Conservation (phyloP, 805 yeast genomes). For the Metschnikowia aberdeeniae region DNA sequence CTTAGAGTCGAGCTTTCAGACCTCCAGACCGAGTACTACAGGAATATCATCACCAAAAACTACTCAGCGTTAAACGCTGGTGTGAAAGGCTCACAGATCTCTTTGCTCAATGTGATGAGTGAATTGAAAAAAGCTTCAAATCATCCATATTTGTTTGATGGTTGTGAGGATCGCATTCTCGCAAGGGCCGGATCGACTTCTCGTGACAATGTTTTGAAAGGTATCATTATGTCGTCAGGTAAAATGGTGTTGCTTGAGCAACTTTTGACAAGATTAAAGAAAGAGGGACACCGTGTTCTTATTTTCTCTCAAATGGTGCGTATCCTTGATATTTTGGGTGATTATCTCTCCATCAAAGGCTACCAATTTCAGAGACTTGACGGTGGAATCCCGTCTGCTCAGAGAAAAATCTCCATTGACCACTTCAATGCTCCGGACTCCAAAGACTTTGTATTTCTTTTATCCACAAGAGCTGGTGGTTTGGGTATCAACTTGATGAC, state of each 20-base stretch:
- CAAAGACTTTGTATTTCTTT: conserved; percentile 81
- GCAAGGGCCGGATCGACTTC: conserved; percentile 58
- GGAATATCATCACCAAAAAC: conserved; percentile 87
- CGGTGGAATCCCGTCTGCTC: conserved; percentile 94
- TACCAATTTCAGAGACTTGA: conserved; percentile 87
- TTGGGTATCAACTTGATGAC: conserved; percentile 98
- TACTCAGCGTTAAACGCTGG: conserved; percentile 90
- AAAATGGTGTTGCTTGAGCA: conserved; percentile 96
- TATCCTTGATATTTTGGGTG: conserved; percentile 92
- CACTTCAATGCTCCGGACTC: conserved; percentile 94
- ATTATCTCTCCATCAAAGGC: conserved; percentile 83
- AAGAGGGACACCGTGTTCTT: conserved; percentile 94
- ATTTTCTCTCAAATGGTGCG: conserved; percentile 97
- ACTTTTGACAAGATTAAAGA: conserved; percentile 71
- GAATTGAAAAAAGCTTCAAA: conserved; percentile 96
- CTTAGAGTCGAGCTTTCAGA: conserved; percentile 93
- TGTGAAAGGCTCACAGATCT: conserved; percentile 65
- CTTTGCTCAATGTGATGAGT: conserved; percentile 86
- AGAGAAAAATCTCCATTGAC: conserved; percentile 90
- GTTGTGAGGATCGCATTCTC: conserved; percentile 81
- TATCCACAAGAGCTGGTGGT: conserved; percentile 98
- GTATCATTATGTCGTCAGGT: conserved; percentile 96
- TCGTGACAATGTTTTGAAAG: conserved; percentile 79
- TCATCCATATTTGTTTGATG: conserved; percentile 93
- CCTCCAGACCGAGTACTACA: conserved; percentile 90